Evolutionary conservation across 345 rosid species (phyloP), one percentile per base, ranked within the genome.

Genomic region (Salix viminalis): DNA sequence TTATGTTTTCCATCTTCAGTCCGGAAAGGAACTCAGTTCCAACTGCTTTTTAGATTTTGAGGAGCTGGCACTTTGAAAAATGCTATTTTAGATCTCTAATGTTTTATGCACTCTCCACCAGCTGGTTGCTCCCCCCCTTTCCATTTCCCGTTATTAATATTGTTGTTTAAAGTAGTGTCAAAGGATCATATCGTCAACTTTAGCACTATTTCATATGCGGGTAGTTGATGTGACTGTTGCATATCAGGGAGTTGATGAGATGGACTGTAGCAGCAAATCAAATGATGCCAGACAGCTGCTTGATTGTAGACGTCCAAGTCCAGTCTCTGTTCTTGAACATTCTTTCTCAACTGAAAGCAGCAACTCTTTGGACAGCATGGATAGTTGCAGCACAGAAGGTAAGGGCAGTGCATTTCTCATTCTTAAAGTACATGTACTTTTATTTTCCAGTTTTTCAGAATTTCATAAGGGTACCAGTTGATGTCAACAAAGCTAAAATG

Each of bases 311-410:
- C 87, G 87, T 81, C 92, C 92, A 23, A 90, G 94, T 82, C 97
- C 97, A 0, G 85, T 89, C 71, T 92, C 97, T 76, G 85, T 88
- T 65, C 92, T 92, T 60, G 97, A 88, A 62, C 79, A 79, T 18
- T 77, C 87, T 62, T 88, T 87, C 64, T 89, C 91, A 34, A 84
- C 86, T 52, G 97, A 87, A 82, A 90, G 94, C 79, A 83, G 90
- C 83, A 81, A 85, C 74, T 87, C 94, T 42, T 83, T 88, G 9
- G 97, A 90, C 44, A 90, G 92, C 81, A 84, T 70, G 32, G 85
- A 89, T 41, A 80, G 88, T 75, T 56, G 86, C 75, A 75, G 79
- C 73, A 69, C 60, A n/a, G 89, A 88, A 76, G 91, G 92, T 88
- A 84, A 81, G 73, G 48, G 14, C 52, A 52, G 44, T 65, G 16